Percentiles rank a stretch among this genome's conserved stretches.
These are phyloP conservation scores for Neopestalotiopsis sp. DNA, from an alignment of 2,329 filamentous ascomycete species.

Conservation along the genomic window DNA sequence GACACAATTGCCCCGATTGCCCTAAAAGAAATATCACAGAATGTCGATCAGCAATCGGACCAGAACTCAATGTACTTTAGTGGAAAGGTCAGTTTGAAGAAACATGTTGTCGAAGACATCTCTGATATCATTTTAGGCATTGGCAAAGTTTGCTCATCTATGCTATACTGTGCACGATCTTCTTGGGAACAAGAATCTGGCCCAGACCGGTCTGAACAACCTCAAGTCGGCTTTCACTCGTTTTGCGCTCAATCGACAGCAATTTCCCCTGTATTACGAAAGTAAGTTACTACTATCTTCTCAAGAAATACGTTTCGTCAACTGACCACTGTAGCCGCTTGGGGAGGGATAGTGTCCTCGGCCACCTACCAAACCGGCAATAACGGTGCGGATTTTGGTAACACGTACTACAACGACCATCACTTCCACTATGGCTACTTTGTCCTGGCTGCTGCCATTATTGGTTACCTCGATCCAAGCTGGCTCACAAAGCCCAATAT, in stretches of 20 bases:
- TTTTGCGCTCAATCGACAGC: slow-evolving; percentile 72
- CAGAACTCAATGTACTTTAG: slow-evolving; percentile 91
- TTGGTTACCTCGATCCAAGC: slow-evolving; percentile 75
- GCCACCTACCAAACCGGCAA: slow-evolving; percentile 75
- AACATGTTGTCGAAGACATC: slow-evolving; percentile 28
- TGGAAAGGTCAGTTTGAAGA: slow-evolving; percentile 66
- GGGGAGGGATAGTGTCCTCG: slow-evolving; percentile 82
- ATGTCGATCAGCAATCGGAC: slow-evolving; percentile 75
- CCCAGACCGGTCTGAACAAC: slow-evolving; percentile 60
- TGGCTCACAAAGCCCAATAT: slow-evolving; percentile 75
- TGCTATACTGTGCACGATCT: slow-evolving; percentile 70
- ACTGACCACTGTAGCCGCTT: slow-evolving; percentile 53
- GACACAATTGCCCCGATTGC: slow-evolving; percentile 66
- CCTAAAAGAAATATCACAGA: slow-evolving; percentile 74
- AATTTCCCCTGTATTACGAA: slow-evolving; percentile 69
- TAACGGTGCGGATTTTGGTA: slow-evolving; percentile 82
- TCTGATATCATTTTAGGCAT: slow-evolving; percentile 48
- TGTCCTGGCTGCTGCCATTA: slow-evolving; percentile 82
- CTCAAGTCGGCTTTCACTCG: slow-evolving; percentile 70
- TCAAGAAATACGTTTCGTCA: neutral
- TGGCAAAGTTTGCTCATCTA: slow-evolving; percentile 77
- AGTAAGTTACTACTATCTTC: slow-evolving; percentile 42
- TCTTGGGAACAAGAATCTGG: slow-evolving; percentile 60
- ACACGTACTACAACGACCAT: slow-evolving; percentile 81
- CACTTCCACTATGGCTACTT: slow-evolving; percentile 88